These are phyloP conservation scores for Candida oleophila DNA, from an alignment of 805 yeast genomes.

Conservation along the genomic window DNA sequence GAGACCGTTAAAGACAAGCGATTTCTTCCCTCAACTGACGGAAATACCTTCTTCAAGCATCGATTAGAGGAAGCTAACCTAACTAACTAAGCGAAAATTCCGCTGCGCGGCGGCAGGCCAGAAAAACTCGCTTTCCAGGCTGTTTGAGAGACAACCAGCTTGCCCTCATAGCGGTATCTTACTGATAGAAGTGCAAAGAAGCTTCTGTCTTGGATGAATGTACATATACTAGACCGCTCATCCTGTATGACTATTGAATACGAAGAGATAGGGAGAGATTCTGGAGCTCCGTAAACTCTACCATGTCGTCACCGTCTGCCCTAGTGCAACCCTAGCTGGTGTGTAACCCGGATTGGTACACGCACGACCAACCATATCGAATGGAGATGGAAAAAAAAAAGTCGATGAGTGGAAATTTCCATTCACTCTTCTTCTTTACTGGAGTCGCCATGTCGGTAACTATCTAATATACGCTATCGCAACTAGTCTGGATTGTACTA, in stretches of 20 bases:
- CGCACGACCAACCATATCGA: not conserved
- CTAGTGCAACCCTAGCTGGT: not conserved
- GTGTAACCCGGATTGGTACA: conserved; percentile 2
- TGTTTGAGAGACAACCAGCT: too few species aligned
- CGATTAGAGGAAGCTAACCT: conserved; percentile 14
- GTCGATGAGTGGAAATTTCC: not conserved
- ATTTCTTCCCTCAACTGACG: conserved; percentile 44
- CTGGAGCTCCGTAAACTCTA: too few species aligned
- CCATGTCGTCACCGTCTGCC: not conserved
- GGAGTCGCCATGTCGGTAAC: not conserved
- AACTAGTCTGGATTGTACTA: not conserved
- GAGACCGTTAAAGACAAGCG: conserved; percentile 63
- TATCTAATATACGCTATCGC: not conserved
- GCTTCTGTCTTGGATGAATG: too few species aligned
- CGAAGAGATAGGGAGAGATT: too few species aligned
- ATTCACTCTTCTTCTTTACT: not conserved
- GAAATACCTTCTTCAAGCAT: conserved; percentile 16
- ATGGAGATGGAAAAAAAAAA: not conserved
- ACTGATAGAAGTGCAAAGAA: too few species aligned
- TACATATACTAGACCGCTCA: too few species aligned
- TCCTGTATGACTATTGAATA: too few species aligned
- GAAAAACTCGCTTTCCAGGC: too few species aligned
- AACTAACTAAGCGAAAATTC: too few species aligned
- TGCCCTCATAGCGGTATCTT: too few species aligned
- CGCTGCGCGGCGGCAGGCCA: too few species aligned